Evolutionary conservation across 2,329 filamentous ascomycete species (phyloP), one percentile per base, ranked within the genome.

Genomic region (Tolypocladium pustulatum): DNA sequence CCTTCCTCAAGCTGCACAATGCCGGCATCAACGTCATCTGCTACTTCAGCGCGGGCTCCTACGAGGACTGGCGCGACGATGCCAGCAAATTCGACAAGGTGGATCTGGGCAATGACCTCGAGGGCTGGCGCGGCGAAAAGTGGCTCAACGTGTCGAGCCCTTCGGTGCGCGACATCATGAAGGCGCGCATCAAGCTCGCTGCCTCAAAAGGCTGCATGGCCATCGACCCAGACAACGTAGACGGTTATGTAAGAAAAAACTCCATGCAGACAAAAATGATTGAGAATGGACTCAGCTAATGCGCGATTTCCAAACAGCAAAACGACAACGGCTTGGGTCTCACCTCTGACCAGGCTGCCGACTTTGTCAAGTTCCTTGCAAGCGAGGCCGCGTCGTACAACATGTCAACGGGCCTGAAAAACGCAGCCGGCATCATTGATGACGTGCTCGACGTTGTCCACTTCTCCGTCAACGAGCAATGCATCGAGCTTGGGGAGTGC

Each of bases 31-130:
- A 81, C 61, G 81, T 89, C 57, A 85, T 90, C 60, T 91, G 88
- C 75, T 91, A 91, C 72, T 90, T 90, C 73, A 87, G 83, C 56
- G 86, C 85, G 0, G 88, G 88, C 1, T 86, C 82, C 9, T 89
- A 81, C 64, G 88, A 91, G 70, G 68, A 83, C 56, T 83, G 79
- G 74, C 78, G 87, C 3, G 71, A 77, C 0, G 88, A 90, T 67
- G 76, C 78, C 22, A 67, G 66, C 36, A 65, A 80, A 6, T 90
- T 89, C 66, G 66, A 73, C 9, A 61, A 74, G 1, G 68, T 71
- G 0, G 87, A 89, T 63, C 68, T 84, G 49, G 87, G 87, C 25
- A 76, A 78, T 4, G 70, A 71, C 7, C 72, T 90, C 6, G 76
- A 82, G 13, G 86, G 82, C 5, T 90, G 88, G 87, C 75, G 76